A percentile compares a stretch with the other conserved stretches of the same genome.
phyloP scores from a whole-genome alignment of 2,329 filamentous ascomycete species.

The Metarhizium sp. region DNA sequence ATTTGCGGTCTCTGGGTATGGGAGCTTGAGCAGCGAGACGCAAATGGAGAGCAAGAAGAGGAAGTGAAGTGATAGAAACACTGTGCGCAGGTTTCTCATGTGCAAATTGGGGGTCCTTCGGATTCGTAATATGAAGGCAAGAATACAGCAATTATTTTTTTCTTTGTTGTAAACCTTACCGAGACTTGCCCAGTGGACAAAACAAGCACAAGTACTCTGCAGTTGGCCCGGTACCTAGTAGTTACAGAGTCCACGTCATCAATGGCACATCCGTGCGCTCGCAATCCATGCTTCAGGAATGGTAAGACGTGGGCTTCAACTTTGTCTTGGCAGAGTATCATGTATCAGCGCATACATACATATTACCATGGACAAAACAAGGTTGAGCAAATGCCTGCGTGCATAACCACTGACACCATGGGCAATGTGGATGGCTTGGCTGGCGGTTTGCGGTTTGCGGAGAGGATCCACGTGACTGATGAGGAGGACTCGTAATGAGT shows the following conservation, averaged over 20 bases:
- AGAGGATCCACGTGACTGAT: slow-evolving; percentile 6
- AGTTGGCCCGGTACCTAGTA: not conserved
- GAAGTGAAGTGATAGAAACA: not conserved
- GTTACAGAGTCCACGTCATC: not conserved
- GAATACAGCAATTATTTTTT: too few species aligned
- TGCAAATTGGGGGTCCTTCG: not conserved
- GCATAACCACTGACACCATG: too few species aligned
- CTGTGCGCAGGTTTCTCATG: not conserved
- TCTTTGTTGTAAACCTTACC: too few species aligned
- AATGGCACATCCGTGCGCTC: not conserved
- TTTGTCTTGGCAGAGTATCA: too few species aligned
- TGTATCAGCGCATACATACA: too few species aligned
- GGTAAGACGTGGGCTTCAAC: too few species aligned
- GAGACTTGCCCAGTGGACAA: too few species aligned
- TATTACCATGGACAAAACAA: too few species aligned
- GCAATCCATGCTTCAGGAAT: not conserved
- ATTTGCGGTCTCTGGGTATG: slow-evolving; percentile 4
- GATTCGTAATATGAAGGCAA: not conserved
- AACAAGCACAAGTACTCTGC: too few species aligned
- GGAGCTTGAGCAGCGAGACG: not conserved
- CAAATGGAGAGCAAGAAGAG: slow-evolving; percentile 1
- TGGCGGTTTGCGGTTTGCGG: not conserved
- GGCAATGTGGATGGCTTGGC: too few species aligned
- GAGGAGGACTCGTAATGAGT: not conserved
- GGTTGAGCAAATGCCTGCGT: too few species aligned